Conservation (phyloP, 352 stramenopile genomes). For the Chrysophaeum taylorii region DNA sequence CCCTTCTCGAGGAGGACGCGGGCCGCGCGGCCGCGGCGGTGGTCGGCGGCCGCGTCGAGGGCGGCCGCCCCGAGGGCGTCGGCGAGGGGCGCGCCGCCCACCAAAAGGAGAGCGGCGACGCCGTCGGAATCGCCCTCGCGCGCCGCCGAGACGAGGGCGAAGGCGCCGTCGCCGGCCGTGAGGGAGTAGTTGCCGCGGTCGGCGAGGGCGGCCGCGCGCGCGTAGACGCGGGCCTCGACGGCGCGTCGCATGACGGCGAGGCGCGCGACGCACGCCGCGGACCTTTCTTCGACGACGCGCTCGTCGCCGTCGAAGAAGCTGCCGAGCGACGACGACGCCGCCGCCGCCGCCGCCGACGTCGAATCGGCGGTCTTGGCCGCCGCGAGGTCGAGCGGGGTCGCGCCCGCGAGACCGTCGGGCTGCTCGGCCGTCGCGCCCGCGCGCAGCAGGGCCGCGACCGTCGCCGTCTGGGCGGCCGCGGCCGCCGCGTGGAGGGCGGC, state of each 20-base stretch:
- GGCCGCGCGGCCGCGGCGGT: background rate
- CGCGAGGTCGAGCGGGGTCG: background rate
- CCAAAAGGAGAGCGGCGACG: background rate
- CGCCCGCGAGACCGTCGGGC: background rate
- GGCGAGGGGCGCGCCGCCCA: background rate
- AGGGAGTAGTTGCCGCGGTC: background rate
- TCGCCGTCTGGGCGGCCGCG: background rate
- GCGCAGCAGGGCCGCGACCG: background rate
- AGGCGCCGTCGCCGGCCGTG: background rate
- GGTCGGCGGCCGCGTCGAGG: background rate
- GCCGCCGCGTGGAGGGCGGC: background rate
- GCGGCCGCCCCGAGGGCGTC: background rate
- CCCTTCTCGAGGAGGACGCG: background rate
- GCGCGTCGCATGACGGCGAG: background rate
- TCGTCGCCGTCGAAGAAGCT: background rate
- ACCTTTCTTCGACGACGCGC: background rate
- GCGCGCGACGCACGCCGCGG: background rate
- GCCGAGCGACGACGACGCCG: background rate
- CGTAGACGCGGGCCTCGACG: background rate
- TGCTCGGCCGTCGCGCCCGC: background rate
- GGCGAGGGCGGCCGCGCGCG: background rate
- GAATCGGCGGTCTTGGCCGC: background rate
- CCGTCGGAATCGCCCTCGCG: background rate
- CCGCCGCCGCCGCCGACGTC: background rate
- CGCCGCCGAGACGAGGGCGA: background rate